A percentile compares a stretch with the other conserved stretches of the same genome.
phyloP scores from a whole-genome alignment of 805 yeast genomes.

The Yamadazyma ubonensis region DNA sequence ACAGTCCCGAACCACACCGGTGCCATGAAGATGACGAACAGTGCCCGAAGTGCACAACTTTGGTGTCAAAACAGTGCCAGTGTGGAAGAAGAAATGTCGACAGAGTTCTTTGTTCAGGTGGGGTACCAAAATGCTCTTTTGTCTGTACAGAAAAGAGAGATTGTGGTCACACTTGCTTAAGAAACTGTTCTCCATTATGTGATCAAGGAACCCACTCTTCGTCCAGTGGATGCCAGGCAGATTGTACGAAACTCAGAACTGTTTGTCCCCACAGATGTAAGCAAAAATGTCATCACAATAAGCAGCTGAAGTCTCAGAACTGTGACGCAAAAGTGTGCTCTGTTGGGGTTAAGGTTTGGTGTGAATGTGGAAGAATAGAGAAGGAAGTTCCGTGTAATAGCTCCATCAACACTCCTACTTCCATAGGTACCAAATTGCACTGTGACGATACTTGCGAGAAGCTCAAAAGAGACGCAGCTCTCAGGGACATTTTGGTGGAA shows the following conservation, averaged over 20 bases:
- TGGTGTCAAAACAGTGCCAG: slow-evolving; percentile 56
- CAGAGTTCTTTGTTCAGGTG: slow-evolving; percentile 69
- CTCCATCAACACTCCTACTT: slow-evolving; percentile 30
- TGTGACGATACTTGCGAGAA: slow-evolving; percentile 74
- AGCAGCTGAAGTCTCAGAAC: slow-evolving; percentile 24
- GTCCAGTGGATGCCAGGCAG: slow-evolving; percentile 48
- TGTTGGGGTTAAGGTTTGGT: slow-evolving; percentile 48
- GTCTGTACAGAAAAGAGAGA: slow-evolving; percentile 31
- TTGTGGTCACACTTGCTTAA: slow-evolving; percentile 50
- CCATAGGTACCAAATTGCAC: slow-evolving; percentile 39
- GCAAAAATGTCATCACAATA: slow-evolving; percentile 61
- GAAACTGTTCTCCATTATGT: slow-evolving; percentile 61
- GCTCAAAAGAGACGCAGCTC: slow-evolving; percentile 55
- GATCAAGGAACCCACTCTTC: slow-evolving; percentile 54
- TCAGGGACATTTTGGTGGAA: slow-evolving; percentile 59
- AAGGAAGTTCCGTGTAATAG: slow-evolving; percentile 58
- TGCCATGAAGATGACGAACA: slow-evolving; percentile 61
- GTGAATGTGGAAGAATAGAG: slow-evolving; percentile 63
- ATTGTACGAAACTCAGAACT: slow-evolving; percentile 52
- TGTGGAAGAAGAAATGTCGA: slow-evolving; percentile 59
- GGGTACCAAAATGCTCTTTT: slow-evolving; percentile 60
- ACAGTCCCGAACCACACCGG: slow-evolving; percentile 61
- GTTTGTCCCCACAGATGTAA: slow-evolving; percentile 71
- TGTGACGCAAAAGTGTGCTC: slow-evolving; percentile 57
- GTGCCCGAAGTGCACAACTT: slow-evolving; percentile 75